Evolutionary conservation across 495 filamentous ascomycete genomes (phyloP), one percentile per base, ranked within the genome.

Genomic region (Penicillium goetzii): DNA sequence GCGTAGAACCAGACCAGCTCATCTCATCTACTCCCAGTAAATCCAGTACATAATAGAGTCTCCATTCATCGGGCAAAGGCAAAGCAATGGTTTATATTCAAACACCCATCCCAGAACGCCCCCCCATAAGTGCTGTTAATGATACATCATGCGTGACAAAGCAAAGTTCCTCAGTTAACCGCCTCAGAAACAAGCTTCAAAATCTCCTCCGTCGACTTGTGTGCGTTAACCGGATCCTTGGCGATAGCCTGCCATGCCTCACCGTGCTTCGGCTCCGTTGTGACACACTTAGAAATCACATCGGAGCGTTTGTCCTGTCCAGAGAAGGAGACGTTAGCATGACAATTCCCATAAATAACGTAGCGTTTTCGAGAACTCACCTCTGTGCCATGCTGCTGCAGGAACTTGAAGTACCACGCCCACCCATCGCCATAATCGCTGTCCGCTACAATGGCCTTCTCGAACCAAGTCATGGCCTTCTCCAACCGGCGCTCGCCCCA

Each of bases 331-430:
- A 56, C 50, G 43, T 75, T 50, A 65, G 66, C 32, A 52, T 15
- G 36, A 7, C 5, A 12, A 26, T 58, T 33, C 17, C 7, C 17
- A 38, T 33, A 43, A n/a, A 40, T 21, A 30, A 21, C n/a, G 15
- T 41, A 61, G 41, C 43, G 26, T 34, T 30, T 12, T 50, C 12
- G 6, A 4, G 5, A 8, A 72, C 78, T 60, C 64, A 84, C 82
- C 68, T 88, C 90, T 28, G 90, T 96, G 6, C 96, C 96, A 80
- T 99, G 92, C 83, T 95, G 89, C 63, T 84, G 61, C 67, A 97
- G 72, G 71, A 97, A 99, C 76, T 94, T 96, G 76, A 90, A 95
- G 69, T 97, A 99, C 94, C 94, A 99, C 41, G 92, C 95, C 95
- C 95, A 99, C 7, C 89, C 92, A 79, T 99, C 95, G 34, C 96